Percentiles rank a stretch among this genome's conserved stretches.
Evolutionary conservation across 208 protist genomes (phyloP).

Genomic region (Leishmania guyanensis): DNA sequence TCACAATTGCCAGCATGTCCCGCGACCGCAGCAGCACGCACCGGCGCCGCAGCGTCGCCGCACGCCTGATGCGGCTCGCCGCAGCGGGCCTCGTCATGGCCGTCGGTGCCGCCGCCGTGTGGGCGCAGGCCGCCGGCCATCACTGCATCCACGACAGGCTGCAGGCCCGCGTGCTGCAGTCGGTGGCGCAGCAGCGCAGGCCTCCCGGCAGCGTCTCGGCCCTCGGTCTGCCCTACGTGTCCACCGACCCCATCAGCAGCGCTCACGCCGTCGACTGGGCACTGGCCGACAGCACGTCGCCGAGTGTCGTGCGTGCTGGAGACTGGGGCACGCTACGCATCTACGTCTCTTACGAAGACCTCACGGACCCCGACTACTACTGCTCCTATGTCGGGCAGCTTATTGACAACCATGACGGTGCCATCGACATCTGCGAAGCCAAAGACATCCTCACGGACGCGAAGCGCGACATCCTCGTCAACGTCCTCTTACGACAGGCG

Average conservation of each 20-base stretch:
- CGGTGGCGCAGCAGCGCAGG: slow-evolving; percentile 5
- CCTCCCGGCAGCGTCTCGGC: not conserved
- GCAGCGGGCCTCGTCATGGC: slow-evolving; percentile 4
- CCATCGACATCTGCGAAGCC: not conserved
- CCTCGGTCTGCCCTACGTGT: slow-evolving; percentile 13
- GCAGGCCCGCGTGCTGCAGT: slow-evolving; percentile 32
- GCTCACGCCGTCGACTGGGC: not conserved
- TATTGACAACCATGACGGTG: slow-evolving; percentile 23
- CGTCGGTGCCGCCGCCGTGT: not conserved
- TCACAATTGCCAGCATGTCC: too few species aligned
- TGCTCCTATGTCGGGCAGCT: slow-evolving; percentile 34
- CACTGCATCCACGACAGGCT: slow-evolving; percentile 22
- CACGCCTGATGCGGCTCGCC: slow-evolving; percentile 14
- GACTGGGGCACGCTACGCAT: too few species aligned
- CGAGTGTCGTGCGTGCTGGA: too few species aligned
- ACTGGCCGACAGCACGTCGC: too few species aligned
- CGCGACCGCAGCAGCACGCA: slow-evolving; percentile 15
- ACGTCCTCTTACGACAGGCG: too few species aligned
- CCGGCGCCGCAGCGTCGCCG: slow-evolving; percentile 1
- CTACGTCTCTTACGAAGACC: slow-evolving; percentile 32
- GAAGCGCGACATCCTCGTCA: too few species aligned
- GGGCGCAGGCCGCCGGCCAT: slow-evolving; percentile 21
- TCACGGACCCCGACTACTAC: slow-evolving; percentile 37
- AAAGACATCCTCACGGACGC: too few species aligned
- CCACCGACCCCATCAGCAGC: not conserved